phyloP scores from a whole-genome alignment of 495 filamentous ascomycete genomes.

The Tuber melanosporum region DNA sequence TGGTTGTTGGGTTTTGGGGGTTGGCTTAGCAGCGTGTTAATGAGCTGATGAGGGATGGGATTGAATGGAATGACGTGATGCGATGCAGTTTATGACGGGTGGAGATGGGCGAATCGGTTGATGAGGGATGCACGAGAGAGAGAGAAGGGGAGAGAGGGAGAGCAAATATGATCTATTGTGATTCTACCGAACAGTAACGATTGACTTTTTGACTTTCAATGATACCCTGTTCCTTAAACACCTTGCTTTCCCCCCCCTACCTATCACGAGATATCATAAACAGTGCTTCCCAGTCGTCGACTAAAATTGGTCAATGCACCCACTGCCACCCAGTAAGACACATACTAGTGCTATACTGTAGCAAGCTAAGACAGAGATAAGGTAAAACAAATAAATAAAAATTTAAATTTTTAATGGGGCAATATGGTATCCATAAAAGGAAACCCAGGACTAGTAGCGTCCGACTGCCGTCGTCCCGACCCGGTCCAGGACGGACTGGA shows the following conservation, averaged over 20 bases:
- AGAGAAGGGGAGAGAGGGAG: background rate
- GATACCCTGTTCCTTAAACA: background rate
- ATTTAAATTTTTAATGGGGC: too few relatives aligned
- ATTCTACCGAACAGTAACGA: background rate
- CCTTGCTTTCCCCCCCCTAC: background rate
- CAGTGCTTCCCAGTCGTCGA: too few relatives aligned
- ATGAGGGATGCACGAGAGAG: background rate
- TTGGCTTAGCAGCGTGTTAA: background rate
- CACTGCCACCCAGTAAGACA: too few relatives aligned
- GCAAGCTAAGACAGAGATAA: too few relatives aligned
- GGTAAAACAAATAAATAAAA: too few relatives aligned
- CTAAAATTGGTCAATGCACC: too few relatives aligned
- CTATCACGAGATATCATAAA: background rate
- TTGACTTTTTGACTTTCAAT: background rate
- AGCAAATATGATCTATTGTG: background rate
- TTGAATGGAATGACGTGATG: background rate
- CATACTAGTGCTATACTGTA: too few relatives aligned
- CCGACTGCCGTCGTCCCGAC: too few relatives aligned
- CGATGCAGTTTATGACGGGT: background rate
- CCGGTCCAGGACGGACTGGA: too few relatives aligned
- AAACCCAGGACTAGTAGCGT: too few relatives aligned
- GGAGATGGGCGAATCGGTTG: background rate
- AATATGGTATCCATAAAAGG: too few relatives aligned
- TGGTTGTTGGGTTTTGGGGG: conserved; percentile 10
- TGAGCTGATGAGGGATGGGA: background rate